These are phyloP conservation scores for Viola odorata DNA, from an alignment of 345 rosid species.

Conservation along the genomic window DNA sequence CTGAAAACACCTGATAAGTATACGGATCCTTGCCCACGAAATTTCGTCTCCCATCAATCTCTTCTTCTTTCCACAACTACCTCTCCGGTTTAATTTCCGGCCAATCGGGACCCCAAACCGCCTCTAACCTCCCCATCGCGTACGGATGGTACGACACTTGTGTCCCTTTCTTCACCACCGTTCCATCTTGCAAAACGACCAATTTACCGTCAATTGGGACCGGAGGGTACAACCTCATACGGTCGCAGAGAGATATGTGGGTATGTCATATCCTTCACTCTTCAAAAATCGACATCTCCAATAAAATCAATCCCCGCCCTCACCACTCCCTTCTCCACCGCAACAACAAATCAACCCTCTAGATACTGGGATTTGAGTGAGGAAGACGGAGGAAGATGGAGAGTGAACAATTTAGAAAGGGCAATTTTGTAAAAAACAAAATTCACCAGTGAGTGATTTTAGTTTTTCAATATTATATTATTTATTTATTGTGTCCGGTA, in stretches of 20 bases:
- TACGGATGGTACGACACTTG: constrained; percentile 35
- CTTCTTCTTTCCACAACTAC: constrained; percentile 29
- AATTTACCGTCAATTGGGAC: constrained; percentile 38
- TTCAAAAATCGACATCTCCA: constrained; percentile 13
- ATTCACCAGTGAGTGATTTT: no score
- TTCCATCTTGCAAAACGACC: constrained; percentile 49
- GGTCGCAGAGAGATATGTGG: constrained; percentile 47
- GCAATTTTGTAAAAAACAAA: no score
- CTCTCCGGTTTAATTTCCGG: constrained; percentile 25
- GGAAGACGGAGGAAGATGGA: no score
- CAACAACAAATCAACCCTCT: no score
- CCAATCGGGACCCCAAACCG: constrained; percentile 24
- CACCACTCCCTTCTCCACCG: no score
- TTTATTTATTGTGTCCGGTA: no score
- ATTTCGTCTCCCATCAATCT: constrained; percentile 17
- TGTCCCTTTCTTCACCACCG: constrained; percentile 38
- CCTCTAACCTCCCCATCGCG: constrained; percentile 25
- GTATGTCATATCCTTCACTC: constrained; percentile 31
- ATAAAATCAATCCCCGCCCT: no score
- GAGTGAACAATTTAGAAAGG: no score
- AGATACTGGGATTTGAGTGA: no score
- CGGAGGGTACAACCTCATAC: constrained; percentile 57
- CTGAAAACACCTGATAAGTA: constrained; percentile 24
- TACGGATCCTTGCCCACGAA: constrained; percentile 26
- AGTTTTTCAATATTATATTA: no score